Conservation (phyloP, 148 eudicot species). For the Limonium bicolor region DNA sequence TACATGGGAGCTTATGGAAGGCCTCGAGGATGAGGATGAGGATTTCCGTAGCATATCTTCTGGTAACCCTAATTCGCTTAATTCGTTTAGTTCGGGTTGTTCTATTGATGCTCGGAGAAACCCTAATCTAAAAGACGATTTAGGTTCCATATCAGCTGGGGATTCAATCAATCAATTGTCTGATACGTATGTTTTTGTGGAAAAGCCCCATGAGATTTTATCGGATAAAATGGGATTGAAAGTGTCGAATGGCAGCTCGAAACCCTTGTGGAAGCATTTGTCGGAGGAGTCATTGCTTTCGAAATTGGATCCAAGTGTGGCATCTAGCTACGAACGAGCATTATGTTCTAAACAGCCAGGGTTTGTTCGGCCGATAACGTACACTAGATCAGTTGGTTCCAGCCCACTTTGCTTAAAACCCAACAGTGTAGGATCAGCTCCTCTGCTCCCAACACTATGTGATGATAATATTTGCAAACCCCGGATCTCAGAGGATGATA, state of each 20-base stretch:
- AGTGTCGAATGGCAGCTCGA: slow-evolving; percentile 22
- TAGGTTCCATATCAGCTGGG: slow-evolving; percentile 1
- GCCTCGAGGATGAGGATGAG: slow-evolving; percentile 60
- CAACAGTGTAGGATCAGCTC: slow-evolving; percentile 10
- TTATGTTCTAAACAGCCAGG: slow-evolving; percentile 29
- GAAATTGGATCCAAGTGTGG: slow-evolving; percentile 65
- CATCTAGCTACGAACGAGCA: slow-evolving; percentile 45
- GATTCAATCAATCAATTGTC: slow-evolving; percentile 11
- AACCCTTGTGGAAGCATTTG: slow-evolving; percentile 89
- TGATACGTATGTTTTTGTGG: slow-evolving; percentile 35
- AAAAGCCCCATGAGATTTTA: slow-evolving; percentile 25
- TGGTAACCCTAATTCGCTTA: slow-evolving; percentile 6
- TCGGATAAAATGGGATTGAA: too few species aligned
- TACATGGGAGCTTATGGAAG: slow-evolving; percentile 99
- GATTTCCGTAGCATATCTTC: slow-evolving; percentile 17
- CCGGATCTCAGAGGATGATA: too few species aligned
- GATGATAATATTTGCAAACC: background rate
- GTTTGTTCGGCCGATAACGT: slow-evolving; percentile 5
- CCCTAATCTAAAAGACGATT: slow-evolving; percentile 6
- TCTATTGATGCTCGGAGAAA: slow-evolving; percentile 8
- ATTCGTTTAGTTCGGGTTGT: background rate
- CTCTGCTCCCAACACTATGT: slow-evolving; percentile 1
- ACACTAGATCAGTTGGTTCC: slow-evolving; percentile 9
- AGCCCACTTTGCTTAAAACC: slow-evolving; percentile 8
- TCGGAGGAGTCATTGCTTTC: slow-evolving; percentile 80